Conservation (phyloP, 352 stramenopile species). For the Phytophthora pseudosyringae region DNA sequence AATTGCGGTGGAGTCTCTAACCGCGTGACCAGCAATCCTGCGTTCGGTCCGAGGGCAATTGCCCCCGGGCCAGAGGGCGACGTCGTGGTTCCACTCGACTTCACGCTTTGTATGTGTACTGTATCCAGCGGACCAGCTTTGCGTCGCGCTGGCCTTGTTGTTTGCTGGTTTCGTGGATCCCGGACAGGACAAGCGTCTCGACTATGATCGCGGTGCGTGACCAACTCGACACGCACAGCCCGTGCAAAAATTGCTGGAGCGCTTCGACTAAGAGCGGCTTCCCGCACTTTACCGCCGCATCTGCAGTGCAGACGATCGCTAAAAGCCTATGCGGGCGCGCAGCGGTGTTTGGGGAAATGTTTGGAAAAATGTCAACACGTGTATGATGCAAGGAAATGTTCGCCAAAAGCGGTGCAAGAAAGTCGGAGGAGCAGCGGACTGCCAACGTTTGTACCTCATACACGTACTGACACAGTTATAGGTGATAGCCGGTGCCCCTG, state of each 20-base stretch:
- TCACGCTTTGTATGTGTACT: neutral
- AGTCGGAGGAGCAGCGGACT: too few species aligned
- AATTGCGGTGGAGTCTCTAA: neutral
- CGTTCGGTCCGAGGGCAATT: constrained; percentile 12
- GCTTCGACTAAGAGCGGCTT: constrained; percentile 20
- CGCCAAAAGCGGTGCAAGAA: too few species aligned
- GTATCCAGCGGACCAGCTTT: constrained; percentile 22
- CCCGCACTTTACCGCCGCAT: constrained; percentile 1
- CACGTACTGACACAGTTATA: too few species aligned
- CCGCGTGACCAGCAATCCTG: constrained; percentile 8
- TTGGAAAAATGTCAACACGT: too few species aligned
- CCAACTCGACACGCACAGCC: constrained; percentile 1
- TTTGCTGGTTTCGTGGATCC: constrained; percentile 1
- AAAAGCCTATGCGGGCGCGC: constrained; percentile 10
- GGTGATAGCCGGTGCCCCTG: too few species aligned
- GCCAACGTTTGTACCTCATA: too few species aligned
- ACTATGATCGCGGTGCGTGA: too few species aligned
- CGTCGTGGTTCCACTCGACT: constrained; percentile 23
- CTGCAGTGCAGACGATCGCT: constrained; percentile 4
- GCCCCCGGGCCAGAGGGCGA: neutral
- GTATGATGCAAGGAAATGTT: too few species aligned
- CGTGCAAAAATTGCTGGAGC: constrained; percentile 19
- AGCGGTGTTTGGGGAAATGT: too few species aligned
- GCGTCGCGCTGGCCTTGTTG: neutral
- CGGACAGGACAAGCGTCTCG: constrained; percentile 4